Evolutionary conservation across 2,329 filamentous ascomycete genomes (phyloP), one percentile per base, ranked within the genome.

Genomic region (Cytospora leucostoma): DNA sequence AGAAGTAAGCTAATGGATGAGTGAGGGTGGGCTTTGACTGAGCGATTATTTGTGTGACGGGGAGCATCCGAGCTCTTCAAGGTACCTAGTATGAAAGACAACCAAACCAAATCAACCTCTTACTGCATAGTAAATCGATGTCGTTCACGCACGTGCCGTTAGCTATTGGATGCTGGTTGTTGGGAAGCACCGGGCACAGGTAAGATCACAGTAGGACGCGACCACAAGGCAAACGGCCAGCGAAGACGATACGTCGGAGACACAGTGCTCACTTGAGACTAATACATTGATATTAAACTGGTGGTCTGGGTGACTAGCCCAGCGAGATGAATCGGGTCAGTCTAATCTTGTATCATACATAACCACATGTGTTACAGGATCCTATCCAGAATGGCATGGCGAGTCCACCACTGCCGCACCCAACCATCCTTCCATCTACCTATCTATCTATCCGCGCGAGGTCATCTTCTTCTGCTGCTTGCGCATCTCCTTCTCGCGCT

Each of bases 401-500:
- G 44, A 19, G 3, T n/a, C 27, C n/a, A 7, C 4, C n/a, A n/a
- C 32, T 15, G 17, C 33, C 11, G 27, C 27, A 27, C 27, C 27
- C 27, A 4, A 3, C 27, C 27, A 27, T 27, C 27, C 27, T 27
- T 4, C 27, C 2, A 27, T 3, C 27, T 27, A 27, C 4, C 27
- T 27, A 27, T 27, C 27, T 4, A 27, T 3, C 55, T 78, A 86
- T 35, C 74, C 84, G 47, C 84, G 79, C 68, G 80, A 74, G 7
- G 83, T 86, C 74, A 79, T 76, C 76, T 80, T 84, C 79, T 83
- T 86, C 68, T 80, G 76, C 35, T 75, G 75, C 75, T 80, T 83
- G 71, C 83, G 82, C 72, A 83, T 64, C 77, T 90, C 89, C 83
- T 89, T 91, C 74, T 92, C 89, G 70, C 83, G 86, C 82, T 94